Evolutionary conservation across 2,329 filamentous ascomycete species (phyloP), one percentile per base, ranked within the genome.

Genomic region (Beauveria sp.): DNA sequence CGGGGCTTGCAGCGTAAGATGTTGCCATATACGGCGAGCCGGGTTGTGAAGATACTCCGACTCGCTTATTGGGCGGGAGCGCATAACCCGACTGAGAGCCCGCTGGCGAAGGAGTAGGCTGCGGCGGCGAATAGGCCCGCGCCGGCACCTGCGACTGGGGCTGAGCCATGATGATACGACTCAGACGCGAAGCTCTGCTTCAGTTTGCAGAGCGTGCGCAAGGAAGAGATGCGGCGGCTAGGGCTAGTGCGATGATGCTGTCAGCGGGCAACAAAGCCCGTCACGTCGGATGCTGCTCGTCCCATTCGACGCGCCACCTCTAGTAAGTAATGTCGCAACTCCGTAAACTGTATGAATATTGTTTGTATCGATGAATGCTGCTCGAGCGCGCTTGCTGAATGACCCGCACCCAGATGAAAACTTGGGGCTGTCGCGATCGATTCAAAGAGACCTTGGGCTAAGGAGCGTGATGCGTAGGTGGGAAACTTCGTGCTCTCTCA

Each of bases 31-130:
- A 86, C 0, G 85, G 84, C 40, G 86, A 89, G 56, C 77, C 80
- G 62, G 87, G 86, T 66, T 87, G 86, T 30, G 88, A 86, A n/a
- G 80, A 76, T 40, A 86, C 83, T 62, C 86, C 86, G 30, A 71
- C 67, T 68, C 89, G 84, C 77, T 95, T 93, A 63, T 83, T 84
- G 18, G 90, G 86, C 54, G 89, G 89, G 54, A 87, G 83, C 63
- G 73, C 70, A 67, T 74, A 88, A 58, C 74, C 75, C 18, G 80
- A 75, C 65, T 83, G 81, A 38, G 81, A 78, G 24, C 81, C 77
- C 55, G 78, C 81, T 50, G 87, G 86, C 26, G 87, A 87, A 26
- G 86, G 81, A 42, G 82, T 80, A 54, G 81, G 81, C 62, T 84
- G 86, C 34, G 83, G 81, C 66, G 85, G 85, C 64, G 86, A 87